phyloP scores from a whole-genome alignment of 345 rosid genomes.

The Syzygium aqueum region DNA sequence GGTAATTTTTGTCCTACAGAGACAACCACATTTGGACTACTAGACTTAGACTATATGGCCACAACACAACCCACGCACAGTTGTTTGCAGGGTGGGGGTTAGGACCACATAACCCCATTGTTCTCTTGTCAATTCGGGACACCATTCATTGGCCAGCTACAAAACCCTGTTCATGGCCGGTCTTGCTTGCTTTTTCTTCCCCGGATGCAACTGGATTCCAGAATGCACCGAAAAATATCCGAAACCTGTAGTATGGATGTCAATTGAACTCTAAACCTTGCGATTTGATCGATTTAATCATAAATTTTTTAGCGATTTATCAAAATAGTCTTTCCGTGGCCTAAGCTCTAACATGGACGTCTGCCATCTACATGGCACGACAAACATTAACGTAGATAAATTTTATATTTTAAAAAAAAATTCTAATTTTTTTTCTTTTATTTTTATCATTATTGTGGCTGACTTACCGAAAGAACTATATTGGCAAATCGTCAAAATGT shows the following conservation, averaged over 20 bases:
- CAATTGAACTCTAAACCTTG: background rate
- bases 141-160: background rate
- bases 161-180: background rate
- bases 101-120: background rate
- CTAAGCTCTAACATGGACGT: background rate
- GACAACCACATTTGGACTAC: background rate
- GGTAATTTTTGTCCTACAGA: too few species aligned
- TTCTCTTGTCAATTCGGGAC: background rate
- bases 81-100: background rate
- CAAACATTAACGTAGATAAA: rapidly evolving
- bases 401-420: background rate
- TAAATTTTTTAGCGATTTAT: background rate
- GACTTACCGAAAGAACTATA: background rate
- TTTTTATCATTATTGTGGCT: background rate
- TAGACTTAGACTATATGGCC: background rate
- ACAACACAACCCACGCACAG: background rate
- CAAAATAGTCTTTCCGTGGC: background rate
- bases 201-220: background rate
- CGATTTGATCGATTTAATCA: background rate
- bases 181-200: background rate
- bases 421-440: background rate
- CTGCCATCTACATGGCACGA: rapidly evolving
- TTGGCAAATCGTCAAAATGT: rapidly evolving
- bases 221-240: background rate
- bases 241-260: background rate